Percentiles rank a stretch among this genome's conserved stretches.
phyloP scores from a whole-genome alignment of 805 yeast species.

The Nakazawaea wickerhamii region DNA sequence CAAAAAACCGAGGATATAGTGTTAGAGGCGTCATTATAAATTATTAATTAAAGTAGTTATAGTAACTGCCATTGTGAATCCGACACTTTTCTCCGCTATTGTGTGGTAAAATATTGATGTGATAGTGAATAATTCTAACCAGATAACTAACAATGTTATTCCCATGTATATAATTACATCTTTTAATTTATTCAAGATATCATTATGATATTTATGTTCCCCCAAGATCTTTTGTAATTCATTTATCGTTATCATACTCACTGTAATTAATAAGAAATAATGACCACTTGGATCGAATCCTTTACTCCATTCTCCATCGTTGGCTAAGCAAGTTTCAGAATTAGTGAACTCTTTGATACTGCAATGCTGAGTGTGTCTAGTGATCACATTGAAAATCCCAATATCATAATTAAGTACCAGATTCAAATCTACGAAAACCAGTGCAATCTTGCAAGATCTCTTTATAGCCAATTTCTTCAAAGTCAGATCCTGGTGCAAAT shows the following conservation, averaged over 20 bases:
- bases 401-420: constrained; percentile 3
- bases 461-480: neutral
- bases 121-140: constrained; percentile 35
- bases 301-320: constrained; percentile 37
- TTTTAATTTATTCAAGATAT: constrained; percentile 10
- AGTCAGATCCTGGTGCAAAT: neutral
- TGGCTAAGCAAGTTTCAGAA: neutral
- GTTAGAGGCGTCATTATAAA: constrained; percentile 3
- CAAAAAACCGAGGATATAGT: constrained; percentile 5
- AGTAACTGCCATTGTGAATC: constrained; percentile 33
- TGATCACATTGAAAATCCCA: constrained; percentile 7
- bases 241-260: constrained; percentile 36
- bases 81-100: constrained; percentile 38
- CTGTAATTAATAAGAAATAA: constrained; percentile 37
- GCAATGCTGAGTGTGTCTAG: constrained; percentile 5
- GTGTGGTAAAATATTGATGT: constrained; percentile 50
- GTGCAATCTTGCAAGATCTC: neutral
- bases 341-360: neutral
- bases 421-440: constrained; percentile 1
- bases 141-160: constrained; percentile 21
- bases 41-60: constrained; percentile 20
- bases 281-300: constrained; percentile 55
- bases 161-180: neutral
- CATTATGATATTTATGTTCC: constrained; percentile 2
- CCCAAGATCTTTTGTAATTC: constrained; percentile 22